These are phyloP conservation scores for Ascochyta viciae-villosae DNA, from an alignment of 2,329 filamentous ascomycete species.

Conservation along the genomic window DNA sequence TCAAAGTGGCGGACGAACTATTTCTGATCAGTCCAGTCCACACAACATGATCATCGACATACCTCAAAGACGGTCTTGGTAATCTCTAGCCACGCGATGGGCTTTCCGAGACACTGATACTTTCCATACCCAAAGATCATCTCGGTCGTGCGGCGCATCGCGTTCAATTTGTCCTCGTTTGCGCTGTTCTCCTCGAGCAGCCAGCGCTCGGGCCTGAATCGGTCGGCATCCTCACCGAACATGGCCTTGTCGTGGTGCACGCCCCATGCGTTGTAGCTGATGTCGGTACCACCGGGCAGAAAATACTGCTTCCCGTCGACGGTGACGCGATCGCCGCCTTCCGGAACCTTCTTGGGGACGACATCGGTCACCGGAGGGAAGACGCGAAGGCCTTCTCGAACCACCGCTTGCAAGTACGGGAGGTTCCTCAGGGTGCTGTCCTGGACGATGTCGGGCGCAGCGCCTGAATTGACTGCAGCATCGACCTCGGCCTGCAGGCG, in stretches of 20 bases:
- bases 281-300: slow-evolving; percentile 37
- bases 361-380: slow-evolving; percentile 47
- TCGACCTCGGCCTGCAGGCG: slow-evolving; percentile 57
- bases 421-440: slow-evolving; percentile 51
- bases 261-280: slow-evolving; percentile 34
- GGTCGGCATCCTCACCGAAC: slow-evolving; percentile 49
- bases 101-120: slow-evolving; percentile 41
- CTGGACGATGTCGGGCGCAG: slow-evolving; percentile 52
- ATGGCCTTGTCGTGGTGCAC: slow-evolving; percentile 32
- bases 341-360: slow-evolving; percentile 35
- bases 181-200: slow-evolving; percentile 32
- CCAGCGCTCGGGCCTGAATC: slow-evolving; percentile 59
- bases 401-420: slow-evolving; percentile 55
- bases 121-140: slow-evolving; percentile 45
- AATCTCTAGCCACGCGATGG: slow-evolving; percentile 43
- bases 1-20: slow-evolving; percentile 34
- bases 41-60: neutral
- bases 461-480: slow-evolving; percentile 36
- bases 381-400: slow-evolving; percentile 51
- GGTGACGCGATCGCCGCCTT: slow-evolving; percentile 33
- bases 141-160: slow-evolving; percentile 37
- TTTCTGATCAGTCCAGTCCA: neutral
- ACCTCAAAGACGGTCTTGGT: slow-evolving; percentile 53
- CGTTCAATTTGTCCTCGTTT: slow-evolving; percentile 15
- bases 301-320: slow-evolving; percentile 28